Evolutionary conservation across 176 grass and related monocot species (phyloP).

Genomic region (Aechmea fasciata): DNA sequence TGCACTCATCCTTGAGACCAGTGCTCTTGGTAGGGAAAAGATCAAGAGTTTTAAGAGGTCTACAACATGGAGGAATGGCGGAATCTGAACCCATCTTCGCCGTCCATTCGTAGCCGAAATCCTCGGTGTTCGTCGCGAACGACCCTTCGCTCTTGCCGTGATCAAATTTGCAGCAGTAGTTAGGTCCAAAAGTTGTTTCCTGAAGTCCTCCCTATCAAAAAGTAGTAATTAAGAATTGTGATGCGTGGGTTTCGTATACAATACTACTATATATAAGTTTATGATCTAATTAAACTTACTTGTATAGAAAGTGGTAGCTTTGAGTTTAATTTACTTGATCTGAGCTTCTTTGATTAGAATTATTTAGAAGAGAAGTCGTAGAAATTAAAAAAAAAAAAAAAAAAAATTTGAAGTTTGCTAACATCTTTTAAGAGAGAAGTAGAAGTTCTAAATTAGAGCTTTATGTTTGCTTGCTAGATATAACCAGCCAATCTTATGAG

Average conservation of each 20-base stretch:
- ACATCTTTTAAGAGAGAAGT: too few species aligned
- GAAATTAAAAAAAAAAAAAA: too few species aligned
- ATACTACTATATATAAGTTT: too few species aligned
- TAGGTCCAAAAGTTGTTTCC: slow-evolving; percentile 1
- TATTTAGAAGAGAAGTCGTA: too few species aligned
- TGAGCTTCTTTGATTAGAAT: too few species aligned
- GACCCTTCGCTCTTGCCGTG: neutral
- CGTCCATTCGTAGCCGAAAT: slow-evolving; percentile 13
- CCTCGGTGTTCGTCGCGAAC: neutral
- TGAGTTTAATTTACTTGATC: too few species aligned
- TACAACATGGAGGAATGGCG: slow-evolving; percentile 10
- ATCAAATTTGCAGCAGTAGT: slow-evolving; percentile 10
- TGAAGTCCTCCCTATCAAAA: neutral
- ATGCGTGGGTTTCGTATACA: neutral
- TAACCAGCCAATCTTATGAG: too few species aligned
- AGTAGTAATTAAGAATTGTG: neutral
- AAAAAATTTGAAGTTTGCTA: too few species aligned
- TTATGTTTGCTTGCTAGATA: too few species aligned
- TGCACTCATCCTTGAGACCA: slow-evolving; percentile 53
- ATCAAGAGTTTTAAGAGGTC: slow-evolving; percentile 83
- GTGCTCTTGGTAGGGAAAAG: slow-evolving; percentile 64
- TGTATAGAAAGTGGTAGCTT: too few species aligned
- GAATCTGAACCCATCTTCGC: slow-evolving; percentile 1
- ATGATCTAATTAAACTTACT: too few species aligned
- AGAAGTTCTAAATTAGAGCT: too few species aligned